Conservation (phyloP, 2,329 filamentous ascomycete species). For the Aspergillus piperis region DNA sequence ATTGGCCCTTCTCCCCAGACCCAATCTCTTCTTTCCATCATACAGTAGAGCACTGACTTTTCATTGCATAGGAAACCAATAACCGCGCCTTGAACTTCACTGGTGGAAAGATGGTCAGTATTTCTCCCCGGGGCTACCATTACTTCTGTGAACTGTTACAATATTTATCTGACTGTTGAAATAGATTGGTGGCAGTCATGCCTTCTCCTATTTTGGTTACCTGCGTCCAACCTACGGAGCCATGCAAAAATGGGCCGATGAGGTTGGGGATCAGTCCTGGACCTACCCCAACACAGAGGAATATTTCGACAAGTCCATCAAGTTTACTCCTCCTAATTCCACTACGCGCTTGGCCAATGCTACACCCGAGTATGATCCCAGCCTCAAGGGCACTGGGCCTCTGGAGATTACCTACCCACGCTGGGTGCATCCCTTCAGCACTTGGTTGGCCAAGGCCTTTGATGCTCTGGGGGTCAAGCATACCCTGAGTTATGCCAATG, state of each 20-base stretch:
- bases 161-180: no score
- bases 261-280: background rate
- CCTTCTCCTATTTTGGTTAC: background rate
- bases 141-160: no score
- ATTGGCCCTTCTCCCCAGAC: background rate
- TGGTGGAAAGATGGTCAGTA: background rate
- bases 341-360: background rate
- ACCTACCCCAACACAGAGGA: background rate
- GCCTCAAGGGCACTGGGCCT: background rate
- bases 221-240: background rate
- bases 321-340: background rate
- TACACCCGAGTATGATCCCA: background rate
- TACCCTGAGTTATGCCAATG: background rate
- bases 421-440: background rate
- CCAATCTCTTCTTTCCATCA: no score
- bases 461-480: background rate
- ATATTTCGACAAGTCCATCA: background rate
- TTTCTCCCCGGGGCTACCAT: background rate
- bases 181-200: background rate
- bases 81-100: background rate
- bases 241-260: background rate
- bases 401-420: background rate
- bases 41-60: background rate
- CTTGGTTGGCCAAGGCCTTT: background rate
- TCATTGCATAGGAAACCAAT: background rate